Evolutionary conservation across 1,139 yeast species (phyloP), one percentile per base, ranked within the genome.

Genomic region (Hyphopichia burtonii): DNA sequence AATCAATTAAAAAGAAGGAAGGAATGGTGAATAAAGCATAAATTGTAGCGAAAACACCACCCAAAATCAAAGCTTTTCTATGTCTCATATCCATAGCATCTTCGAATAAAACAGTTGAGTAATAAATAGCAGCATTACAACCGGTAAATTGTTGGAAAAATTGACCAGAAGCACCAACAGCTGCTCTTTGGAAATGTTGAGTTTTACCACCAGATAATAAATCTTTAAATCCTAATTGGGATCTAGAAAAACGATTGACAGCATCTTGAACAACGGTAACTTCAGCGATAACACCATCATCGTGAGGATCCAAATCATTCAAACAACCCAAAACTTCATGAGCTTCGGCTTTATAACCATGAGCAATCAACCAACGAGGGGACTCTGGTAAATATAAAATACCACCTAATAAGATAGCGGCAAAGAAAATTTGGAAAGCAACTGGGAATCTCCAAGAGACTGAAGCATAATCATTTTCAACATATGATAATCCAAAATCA

Each of bases 11-110:
- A 63, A 79, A 80, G 61, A 79, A 79, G 3, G 87, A 78, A 37
- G 86, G 84, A 51, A 80, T 69, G 31, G 89, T 80, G 41, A 80
- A 72, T 19, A 83, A 50, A 14, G 86, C 86, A 65, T 88, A 88
- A 51, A 88, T 66, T 74, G 84, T 78, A 57, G 96, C 96, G 54
- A 83, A 87, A 7, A 96, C 96, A 79, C 91, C 78, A 1, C 95
- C 86, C 0, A 95, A 94, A 50, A 85, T 65, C 56, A 88, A 65
- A 0, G 96, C 82, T 46, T 76, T 69, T 41, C 79, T 71, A 45
- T 74, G 79, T 23, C 78, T 63, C 59, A 84, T 83, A 32, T 85
- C 84, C 17, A 36, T 36, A 19, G 91, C 81, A 40, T 82, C 74
- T 36, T 76, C 65, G 63, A 88, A 88, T 48, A 88, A 86, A 11